Base-by-base conservation (phyloP, 805 yeast genomes). In the Myxozyma vanderwaltii region DNA sequence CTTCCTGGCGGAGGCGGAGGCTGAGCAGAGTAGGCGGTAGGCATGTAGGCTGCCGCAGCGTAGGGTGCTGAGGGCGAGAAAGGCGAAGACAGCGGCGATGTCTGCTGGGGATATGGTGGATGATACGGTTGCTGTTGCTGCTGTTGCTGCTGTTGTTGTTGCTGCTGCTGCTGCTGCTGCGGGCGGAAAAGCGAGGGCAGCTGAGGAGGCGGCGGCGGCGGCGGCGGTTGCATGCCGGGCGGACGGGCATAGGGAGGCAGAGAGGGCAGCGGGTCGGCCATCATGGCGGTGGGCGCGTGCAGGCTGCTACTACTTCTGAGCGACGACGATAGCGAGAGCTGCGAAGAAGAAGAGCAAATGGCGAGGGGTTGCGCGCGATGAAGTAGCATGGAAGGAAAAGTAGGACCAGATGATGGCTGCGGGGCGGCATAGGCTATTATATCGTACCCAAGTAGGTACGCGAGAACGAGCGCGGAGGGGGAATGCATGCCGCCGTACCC, bases 221-320 rank as follows among this genome's bases (percentile, higher is more conserved):
- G 44, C 24, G 45, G 27, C 15, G 54, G 46, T 46, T 38, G 54
- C 27, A 24, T 24, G 45, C 44, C 44, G 52, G 52, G 31, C 19
- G 43, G 19, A 23, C 54, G 54, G 48, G 54, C 38, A 29, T 29
- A 40, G 36, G 38, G 36, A 24, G 46, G 35, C 7, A 36, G 27
- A 35, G 57, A 29, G 35, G 61, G 57, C 27, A 57, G 49, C 45
- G 61, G 61, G 52, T 57, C 57, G 54, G 54, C 61, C 61, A 57
- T 57, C 61, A 57, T 57, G 29, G 47, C 47, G 48, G 21, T 7
- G 38, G 40, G 40, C 10, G 50, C 50, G 21, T 26, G 27, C 35
- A 6, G 46, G 51, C n/a, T n/a, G n/a, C n/a, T n/a, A n/a, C n/a
- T n/a, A n/a, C n/a, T n/a, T n/a, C n/a, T n/a, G n/a, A n/a, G n/a